Conservation (phyloP, 169 alveolate genomes). For the Cryptosporidium sp. region DNA sequence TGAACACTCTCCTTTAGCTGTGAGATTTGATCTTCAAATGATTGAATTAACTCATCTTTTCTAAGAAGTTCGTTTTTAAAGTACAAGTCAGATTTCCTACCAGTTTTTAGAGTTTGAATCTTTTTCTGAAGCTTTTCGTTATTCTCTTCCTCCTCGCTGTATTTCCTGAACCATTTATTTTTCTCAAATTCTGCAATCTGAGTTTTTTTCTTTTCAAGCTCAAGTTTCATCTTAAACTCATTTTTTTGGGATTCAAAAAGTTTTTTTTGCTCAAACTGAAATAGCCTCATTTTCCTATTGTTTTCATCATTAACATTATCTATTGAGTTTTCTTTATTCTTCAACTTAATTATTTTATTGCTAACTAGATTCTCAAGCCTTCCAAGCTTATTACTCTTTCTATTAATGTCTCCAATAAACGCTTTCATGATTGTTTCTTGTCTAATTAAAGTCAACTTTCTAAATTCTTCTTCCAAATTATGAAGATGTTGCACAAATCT, state of each 20-base stretch:
- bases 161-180: conserved; percentile 40
- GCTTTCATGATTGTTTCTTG: conserved; percentile 66
- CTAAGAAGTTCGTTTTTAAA: conserved; percentile 34
- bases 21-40: conserved; percentile 13
- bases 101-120: conserved; percentile 13
- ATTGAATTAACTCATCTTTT: conserved; percentile 50
- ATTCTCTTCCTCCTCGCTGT: conserved; percentile 23
- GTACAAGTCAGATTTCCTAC: conserved; percentile 32
- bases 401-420: conserved; percentile 30
- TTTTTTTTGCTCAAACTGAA: conserved; percentile 22
- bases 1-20: conserved; percentile 44
- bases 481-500: conserved; percentile 44
- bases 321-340: conserved; percentile 53
- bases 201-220: conserved; percentile 58
- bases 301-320: conserved; percentile 52
- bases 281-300: conserved; percentile 9
- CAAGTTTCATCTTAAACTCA: conserved; percentile 18
- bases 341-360: conserved; percentile 45
- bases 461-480: conserved; percentile 42
- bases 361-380: conserved; percentile 45
- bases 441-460: conserved; percentile 19
- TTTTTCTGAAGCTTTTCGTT: conserved; percentile 4
- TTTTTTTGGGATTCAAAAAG: conserved; percentile 20
- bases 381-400: conserved; percentile 34
- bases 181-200: conserved; percentile 38